Conservation (phyloP, 345 rosid genomes). For the Tarenaya hassleriana region DNA sequence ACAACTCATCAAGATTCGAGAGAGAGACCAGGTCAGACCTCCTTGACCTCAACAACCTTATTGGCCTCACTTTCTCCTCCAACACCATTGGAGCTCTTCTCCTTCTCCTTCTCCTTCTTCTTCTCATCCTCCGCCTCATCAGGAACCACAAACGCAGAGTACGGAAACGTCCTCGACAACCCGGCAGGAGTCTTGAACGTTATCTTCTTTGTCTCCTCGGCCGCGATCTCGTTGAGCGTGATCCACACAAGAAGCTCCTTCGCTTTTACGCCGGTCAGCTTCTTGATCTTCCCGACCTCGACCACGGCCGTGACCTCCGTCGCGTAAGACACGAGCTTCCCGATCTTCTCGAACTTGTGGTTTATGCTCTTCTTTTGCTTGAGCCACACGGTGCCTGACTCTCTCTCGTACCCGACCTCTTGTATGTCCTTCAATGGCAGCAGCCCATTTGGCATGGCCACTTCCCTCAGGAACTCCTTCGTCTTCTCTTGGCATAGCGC, state of each 20-base stretch:
- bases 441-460: conserved; percentile 63
- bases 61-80: conserved; percentile 20
- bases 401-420: conserved; percentile 74
- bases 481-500: conserved; percentile 67
- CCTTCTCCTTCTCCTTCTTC: conserved; percentile 28
- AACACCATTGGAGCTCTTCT: too few relatives aligned
- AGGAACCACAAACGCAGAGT: conserved; percentile 46
- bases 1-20: not conserved
- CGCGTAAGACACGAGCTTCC: conserved; percentile 50
- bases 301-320: conserved; percentile 67
- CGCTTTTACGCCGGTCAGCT: conserved; percentile 85
- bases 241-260: conserved; percentile 89
- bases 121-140: conserved; percentile 29
- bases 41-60: conserved; percentile 33
- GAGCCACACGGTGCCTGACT: conserved; percentile 85
- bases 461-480: conserved; percentile 45
- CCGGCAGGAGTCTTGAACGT: conserved; percentile 78
- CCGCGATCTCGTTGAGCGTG: conserved; percentile 50
- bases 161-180: conserved; percentile 62
- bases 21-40: conserved; percentile 20
- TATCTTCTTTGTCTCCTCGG: conserved; percentile 54
- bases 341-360: conserved; percentile 77
- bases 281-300: conserved; percentile 67
- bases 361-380: conserved; percentile 73
- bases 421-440: conserved; percentile 68